These are phyloP conservation scores for Pestalotiopsis fici DNA, from an alignment of 2,329 filamentous ascomycete genomes.

Conservation along the genomic window DNA sequence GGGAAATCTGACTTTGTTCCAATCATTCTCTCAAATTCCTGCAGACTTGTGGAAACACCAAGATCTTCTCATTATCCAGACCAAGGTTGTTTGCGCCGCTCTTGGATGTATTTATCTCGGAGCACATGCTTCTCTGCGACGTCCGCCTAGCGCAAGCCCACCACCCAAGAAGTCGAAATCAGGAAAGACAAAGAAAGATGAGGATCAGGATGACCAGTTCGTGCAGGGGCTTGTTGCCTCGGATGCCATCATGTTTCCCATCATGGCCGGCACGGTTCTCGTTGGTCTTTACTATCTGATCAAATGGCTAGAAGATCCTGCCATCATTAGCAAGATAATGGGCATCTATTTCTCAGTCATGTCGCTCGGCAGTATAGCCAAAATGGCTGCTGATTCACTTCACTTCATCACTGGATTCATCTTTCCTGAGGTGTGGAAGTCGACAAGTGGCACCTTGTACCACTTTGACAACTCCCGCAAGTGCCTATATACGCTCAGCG, in stretches of 20 bases:
- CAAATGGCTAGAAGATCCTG: slow-evolving; percentile 82
- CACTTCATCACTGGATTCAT: slow-evolving; percentile 65
- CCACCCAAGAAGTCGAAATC: slow-evolving; percentile 39
- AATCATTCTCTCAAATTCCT: slow-evolving; percentile 29
- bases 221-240: slow-evolving; percentile 67
- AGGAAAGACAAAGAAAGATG: slow-evolving; percentile 45
- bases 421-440: slow-evolving; percentile 72
- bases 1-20: slow-evolving; percentile 27
- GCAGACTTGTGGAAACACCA: slow-evolving; percentile 27
- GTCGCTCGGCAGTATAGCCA: slow-evolving; percentile 75
- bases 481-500: slow-evolving; percentile 34
- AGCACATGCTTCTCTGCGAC: slow-evolving; percentile 80
- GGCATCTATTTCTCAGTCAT: slow-evolving; percentile 81
- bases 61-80: slow-evolving; percentile 46
- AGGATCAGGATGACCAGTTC: slow-evolving; percentile 55
- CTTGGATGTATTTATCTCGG: slow-evolving; percentile 83
- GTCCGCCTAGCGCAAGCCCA: slow-evolving; percentile 77
- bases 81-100: slow-evolving; percentile 61
- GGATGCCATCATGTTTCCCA: slow-evolving; percentile 83
- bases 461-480: slow-evolving; percentile 42
- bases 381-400: slow-evolving; percentile 72
- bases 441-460: slow-evolving; percentile 41
- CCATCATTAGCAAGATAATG: slow-evolving; percentile 79
- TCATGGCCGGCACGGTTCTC: slow-evolving; percentile 73
- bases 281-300: slow-evolving; percentile 83